phyloP scores from a whole-genome alignment of 2,329 filamentous ascomycete genomes.

The Dactylellina haptotyla region DNA sequence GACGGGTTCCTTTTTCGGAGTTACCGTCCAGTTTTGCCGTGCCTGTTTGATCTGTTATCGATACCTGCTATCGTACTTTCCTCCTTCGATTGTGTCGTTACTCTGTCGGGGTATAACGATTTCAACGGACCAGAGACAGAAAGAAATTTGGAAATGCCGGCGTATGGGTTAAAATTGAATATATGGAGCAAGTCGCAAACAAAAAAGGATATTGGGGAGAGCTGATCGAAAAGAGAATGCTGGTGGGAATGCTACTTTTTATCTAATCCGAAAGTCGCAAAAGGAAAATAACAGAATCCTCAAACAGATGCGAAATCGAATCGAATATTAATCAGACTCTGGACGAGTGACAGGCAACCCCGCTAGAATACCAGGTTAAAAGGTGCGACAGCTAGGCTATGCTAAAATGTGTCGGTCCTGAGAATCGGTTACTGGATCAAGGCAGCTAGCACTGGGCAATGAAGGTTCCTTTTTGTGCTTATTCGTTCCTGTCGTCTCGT shows the following conservation, averaged over 20 bases:
- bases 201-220: background rate
- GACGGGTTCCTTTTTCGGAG: conserved; percentile 32
- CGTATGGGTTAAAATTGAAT: background rate
- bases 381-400: conserved; percentile 23
- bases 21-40: conserved; percentile 26
- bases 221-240: conserved; percentile 12
- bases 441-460: conserved; percentile 18
- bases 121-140: background rate
- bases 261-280: conserved; percentile 8
- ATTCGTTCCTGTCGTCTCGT: conserved; percentile 21
- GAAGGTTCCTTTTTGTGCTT: conserved; percentile 1
- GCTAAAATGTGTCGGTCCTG: conserved; percentile 13
- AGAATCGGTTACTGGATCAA: conserved; percentile 34
- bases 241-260: background rate
- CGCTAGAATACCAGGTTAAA: background rate
- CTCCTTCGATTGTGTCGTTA: background rate
- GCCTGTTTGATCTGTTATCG: conserved; percentile 23
- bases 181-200: background rate
- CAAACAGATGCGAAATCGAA: too few species aligned
- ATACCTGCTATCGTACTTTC: conserved; percentile 9
- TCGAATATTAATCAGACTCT: too few species aligned
- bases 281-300: too few species aligned
- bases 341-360: conserved; percentile 6
- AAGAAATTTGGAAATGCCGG: background rate
- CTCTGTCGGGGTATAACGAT: too few species aligned